Evolutionary conservation across 2,329 filamentous ascomycete genomes (phyloP), one percentile per base, ranked within the genome.

Genomic region (Mollisia scopiformis): DNA sequence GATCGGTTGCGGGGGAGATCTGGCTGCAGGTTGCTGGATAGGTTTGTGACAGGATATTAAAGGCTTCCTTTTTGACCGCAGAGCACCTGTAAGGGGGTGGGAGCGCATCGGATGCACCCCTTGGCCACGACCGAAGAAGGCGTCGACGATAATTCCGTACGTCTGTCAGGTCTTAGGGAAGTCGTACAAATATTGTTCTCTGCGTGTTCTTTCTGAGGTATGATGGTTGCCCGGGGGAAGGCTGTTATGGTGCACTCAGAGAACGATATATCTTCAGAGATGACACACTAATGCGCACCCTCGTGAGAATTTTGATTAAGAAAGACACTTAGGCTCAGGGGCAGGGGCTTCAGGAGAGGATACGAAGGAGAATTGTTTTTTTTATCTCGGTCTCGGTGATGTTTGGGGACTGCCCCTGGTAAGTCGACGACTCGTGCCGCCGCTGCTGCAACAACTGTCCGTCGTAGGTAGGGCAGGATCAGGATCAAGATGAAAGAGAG

Each of bases 21-120:
- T 31, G 27, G n/a, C 30, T 21, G 46, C 23, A 5, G 33, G n/a
- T 28, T 21, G 46, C 23, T 11, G 33, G 49, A 41, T 31, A 27
- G 1, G n/a, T 28, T 41, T 51, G 31, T 46, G 55, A 52, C 27
- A 30, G 55, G 55, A 52, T 37, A 31, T 16, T n/a, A 3, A 2
- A 35, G n/a, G 46, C 11, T 23, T 16, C 16, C 28, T 49, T 31
- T 31, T 3, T 14, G 55, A 41, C 25, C 33, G 43, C n/a, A 19
- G 49, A 57, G 37, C 35, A 33, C 25, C 47, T 30, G 46, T 35
- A 52, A 52, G 55, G 47, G 55, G 47, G 19, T 7, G 30, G 28
- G 27, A 35, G 21, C 23, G 21, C 23, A 11, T 21, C 6, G 5
- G 21, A 25, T 47, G 25, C 28, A 13, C 25, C 23, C 43, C 43